Percentiles rank a stretch among this genome's conserved stretches.
phyloP scores from a whole-genome alignment of 257 asterid species.

The Pogostemon cablin region DNA sequence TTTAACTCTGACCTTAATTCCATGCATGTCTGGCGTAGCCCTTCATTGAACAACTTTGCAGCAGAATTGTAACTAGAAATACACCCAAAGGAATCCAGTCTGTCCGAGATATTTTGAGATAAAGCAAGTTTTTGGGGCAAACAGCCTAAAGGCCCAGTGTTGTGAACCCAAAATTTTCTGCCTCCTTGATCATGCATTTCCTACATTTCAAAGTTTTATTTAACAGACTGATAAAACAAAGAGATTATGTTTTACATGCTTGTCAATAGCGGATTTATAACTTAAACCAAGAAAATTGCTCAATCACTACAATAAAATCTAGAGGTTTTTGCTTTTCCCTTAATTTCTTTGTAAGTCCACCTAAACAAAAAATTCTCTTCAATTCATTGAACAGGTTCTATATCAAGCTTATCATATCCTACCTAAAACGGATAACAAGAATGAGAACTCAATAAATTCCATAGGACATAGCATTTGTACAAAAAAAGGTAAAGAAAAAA shows the following conservation, averaged over 20 bases:
- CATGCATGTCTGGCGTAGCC: constrained; percentile 49
- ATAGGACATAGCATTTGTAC: no score
- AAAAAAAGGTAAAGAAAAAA: not conserved
- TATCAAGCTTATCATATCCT: not conserved
- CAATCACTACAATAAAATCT: not conserved
- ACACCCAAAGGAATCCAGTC: constrained; percentile 72
- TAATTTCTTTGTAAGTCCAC: not conserved
- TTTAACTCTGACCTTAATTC: constrained; percentile 56
- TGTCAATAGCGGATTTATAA: constrained; percentile 1
- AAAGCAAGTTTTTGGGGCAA: constrained; percentile 70
- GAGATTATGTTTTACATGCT: not conserved
- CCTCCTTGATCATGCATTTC: constrained; percentile 71
- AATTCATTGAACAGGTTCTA: not conserved
- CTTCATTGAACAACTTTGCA: constrained; percentile 69
- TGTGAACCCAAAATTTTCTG: constrained; percentile 86
- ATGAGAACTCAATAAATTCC: not conserved
- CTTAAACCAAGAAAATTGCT: not conserved
- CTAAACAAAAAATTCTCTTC: not conserved
- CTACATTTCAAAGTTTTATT: constrained; percentile 40
- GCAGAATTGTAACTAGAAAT: constrained; percentile 62
- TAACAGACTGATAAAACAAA: not conserved
- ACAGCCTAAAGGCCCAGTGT: constrained; percentile 93
- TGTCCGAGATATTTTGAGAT: constrained; percentile 39
- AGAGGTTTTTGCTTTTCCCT: constrained; percentile 5
- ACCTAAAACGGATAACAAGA: not conserved